A percentile compares a stretch with the other conserved stretches of the same genome.
Conservation (phyloP, 352 stramenopile genomes). For the Thalassiosira ordinaria region DNA sequence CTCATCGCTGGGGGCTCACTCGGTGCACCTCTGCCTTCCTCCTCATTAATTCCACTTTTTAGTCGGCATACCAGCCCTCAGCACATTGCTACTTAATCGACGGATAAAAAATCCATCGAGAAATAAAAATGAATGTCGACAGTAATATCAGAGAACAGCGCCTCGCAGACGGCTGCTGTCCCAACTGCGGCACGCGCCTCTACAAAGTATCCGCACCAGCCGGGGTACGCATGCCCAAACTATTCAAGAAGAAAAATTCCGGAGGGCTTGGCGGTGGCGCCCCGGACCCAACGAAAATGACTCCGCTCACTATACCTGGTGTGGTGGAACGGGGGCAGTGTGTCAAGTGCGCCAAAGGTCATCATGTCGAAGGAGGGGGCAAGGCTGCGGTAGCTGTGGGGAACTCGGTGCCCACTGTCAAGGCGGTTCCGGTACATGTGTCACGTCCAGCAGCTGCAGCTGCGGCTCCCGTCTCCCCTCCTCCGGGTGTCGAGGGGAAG, state of each 20-base stretch:
- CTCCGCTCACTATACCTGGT: constrained; percentile 48
- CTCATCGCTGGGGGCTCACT: no score
- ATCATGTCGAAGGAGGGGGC: neutral
- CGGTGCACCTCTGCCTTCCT: no score
- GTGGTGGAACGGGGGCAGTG: constrained; percentile 58
- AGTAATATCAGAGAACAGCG: constrained; percentile 33
- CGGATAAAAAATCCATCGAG: no score
- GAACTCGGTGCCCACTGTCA: constrained; percentile 12
- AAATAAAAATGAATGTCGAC: no score
- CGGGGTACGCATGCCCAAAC: constrained; percentile 24
- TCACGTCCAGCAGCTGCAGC: neutral
- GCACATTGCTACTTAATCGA: no score
- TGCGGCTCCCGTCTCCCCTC: neutral
- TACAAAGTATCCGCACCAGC: constrained; percentile 26
- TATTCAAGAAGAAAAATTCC: constrained; percentile 33
- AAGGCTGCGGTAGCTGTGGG: neutral
- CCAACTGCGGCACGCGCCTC: constrained; percentile 51
- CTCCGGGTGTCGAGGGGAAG: neutral
- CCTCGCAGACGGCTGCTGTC: constrained; percentile 43
- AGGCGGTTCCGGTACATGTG: constrained; percentile 28
- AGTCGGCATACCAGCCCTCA: no score
- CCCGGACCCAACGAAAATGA: constrained; percentile 27
- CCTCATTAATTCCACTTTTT: no score
- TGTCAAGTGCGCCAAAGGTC: constrained; percentile 31
- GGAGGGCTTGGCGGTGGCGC: no score